Conservation (phyloP, 2,329 filamentous ascomycete species). For the Alternaria alternata region DNA sequence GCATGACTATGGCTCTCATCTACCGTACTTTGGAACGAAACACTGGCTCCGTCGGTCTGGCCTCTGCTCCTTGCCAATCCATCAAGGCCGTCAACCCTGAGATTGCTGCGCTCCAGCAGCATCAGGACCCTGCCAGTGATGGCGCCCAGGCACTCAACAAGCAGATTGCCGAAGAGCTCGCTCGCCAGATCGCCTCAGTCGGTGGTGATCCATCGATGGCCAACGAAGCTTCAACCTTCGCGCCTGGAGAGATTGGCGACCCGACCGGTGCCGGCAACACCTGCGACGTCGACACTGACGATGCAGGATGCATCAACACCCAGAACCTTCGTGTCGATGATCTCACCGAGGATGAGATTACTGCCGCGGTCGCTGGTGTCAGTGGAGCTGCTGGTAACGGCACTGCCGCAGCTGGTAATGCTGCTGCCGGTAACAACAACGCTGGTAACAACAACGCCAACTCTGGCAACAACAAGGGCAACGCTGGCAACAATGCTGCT, state of each 20-base stretch:
- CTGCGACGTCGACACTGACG: constrained; percentile 59
- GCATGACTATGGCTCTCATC: constrained; percentile 63
- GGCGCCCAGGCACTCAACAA: constrained; percentile 68
- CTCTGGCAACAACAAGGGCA: constrained; percentile 3
- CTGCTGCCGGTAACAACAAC: constrained; percentile 16
- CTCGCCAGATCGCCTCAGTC: constrained; percentile 66
- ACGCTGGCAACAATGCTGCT: not conserved
- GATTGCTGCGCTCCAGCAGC: constrained; percentile 69
- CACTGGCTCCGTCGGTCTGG: constrained; percentile 64
- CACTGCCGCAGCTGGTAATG: constrained; percentile 12
- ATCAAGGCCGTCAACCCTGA: constrained; percentile 69
- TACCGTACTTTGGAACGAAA: constrained; percentile 68
- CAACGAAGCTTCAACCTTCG: constrained; percentile 69
- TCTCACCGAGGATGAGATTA: constrained; percentile 61
- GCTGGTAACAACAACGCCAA: not conserved
- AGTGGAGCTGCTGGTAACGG: constrained; percentile 17
- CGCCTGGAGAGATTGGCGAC: constrained; percentile 64
- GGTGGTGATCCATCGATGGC: constrained; percentile 70
- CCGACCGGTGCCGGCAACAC: constrained; percentile 62
- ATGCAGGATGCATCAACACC: constrained; percentile 64
- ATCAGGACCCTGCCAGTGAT: constrained; percentile 71
- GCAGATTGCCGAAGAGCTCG: constrained; percentile 66
- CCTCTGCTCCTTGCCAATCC: constrained; percentile 65
- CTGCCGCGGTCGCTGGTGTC: constrained; percentile 55
- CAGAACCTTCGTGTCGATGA: constrained; percentile 63